A percentile compares a stretch with the other conserved stretches of the same genome.
Conservation (phyloP, 2,329 filamentous ascomycete species). For the Neonectria sp. region DNA sequence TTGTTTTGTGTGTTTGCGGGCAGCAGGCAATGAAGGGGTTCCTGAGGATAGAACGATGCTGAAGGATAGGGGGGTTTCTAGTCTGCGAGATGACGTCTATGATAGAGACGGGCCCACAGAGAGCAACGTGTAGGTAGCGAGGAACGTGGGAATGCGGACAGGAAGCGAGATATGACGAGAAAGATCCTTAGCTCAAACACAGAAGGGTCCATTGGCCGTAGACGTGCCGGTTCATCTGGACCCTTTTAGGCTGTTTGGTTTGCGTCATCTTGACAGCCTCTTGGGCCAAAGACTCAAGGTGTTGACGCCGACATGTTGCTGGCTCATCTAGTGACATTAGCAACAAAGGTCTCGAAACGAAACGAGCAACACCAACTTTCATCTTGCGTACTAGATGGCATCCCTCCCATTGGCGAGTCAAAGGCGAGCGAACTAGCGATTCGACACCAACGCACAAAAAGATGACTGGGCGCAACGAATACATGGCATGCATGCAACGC, state of each 20-base stretch:
- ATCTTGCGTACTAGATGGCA: background rate
- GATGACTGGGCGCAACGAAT: background rate
- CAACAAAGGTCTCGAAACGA: background rate
- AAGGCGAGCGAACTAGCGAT: slow-evolving; percentile 5
- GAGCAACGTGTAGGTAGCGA: slow-evolving; percentile 12
- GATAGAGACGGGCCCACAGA: background rate
- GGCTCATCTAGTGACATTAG: slow-evolving; percentile 7
- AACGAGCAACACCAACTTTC: background rate
- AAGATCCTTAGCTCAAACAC: background rate
- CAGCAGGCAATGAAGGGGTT: background rate
- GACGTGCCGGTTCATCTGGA: background rate
- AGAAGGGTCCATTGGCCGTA: background rate
- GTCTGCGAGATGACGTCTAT: background rate
- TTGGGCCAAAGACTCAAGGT: background rate
- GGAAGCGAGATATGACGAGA: slow-evolving; percentile 20
- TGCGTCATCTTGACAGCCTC: slow-evolving; percentile 11
- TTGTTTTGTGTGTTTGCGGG: background rate
- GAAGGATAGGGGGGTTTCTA: background rate
- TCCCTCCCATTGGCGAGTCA: background rate
- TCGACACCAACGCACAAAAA: slow-evolving; percentile 9
- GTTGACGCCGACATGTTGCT: background rate
- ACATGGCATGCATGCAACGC: background rate
- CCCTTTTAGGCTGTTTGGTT: slow-evolving; percentile 7
- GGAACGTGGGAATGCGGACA: slow-evolving; percentile 3
- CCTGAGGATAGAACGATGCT: background rate